Evolutionary conservation across 352 stramenopile species (phyloP), one percentile per base, ranked within the genome.

Genomic region (Globisporangium alternatum): DNA sequence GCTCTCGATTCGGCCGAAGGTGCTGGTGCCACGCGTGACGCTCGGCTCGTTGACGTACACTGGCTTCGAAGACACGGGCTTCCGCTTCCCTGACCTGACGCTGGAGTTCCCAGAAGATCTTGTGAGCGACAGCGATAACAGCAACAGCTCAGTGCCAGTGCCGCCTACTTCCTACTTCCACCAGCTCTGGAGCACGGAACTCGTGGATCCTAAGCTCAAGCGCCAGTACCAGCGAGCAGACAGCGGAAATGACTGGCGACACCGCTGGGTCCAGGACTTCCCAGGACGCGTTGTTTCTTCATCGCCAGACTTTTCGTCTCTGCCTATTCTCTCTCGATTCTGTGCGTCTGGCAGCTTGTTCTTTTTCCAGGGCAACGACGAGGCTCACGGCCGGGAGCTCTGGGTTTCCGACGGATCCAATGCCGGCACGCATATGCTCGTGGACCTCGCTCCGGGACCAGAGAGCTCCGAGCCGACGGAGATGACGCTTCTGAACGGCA

Each of bases 381-480:
- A 21, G 10, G 37, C 45, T 2, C 53, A 80, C 49, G 86, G 87
- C 9, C 65, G 74, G 37, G 88, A 96, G 56, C 76, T 96, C 5
- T 95, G 86, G 84, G 47, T 71, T 4, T 86, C 79, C 7, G 80
- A 92, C 28, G 74, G 81, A 37, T 74, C 69, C 1, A 35, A 54
- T 12, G 64, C 68, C n/a, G 71, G 72, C 5, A 86, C 83, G 19
- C 52, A 56, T 17, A 62, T 91, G n/a, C 53, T 92, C 5, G 71
- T 64, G 10, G 88, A 96, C 56, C 47, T 94, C 12, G 58, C 71
- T 35, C 88, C 88, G 5, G 88, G 88, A 22, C 22, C 66, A 12
- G 37, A 25, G 7, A 68, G 72, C 47, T 80, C 76, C 0, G 37
- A 53, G 1, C 85, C 87, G 1, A 56, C 60, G 44, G 75, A 78